A percentile compares a stretch with the other conserved stretches of the same genome.
These are phyloP conservation scores for Solanum hybrid DNA, from an alignment of 305 asterid genomes.

Conservation along the genomic window DNA sequence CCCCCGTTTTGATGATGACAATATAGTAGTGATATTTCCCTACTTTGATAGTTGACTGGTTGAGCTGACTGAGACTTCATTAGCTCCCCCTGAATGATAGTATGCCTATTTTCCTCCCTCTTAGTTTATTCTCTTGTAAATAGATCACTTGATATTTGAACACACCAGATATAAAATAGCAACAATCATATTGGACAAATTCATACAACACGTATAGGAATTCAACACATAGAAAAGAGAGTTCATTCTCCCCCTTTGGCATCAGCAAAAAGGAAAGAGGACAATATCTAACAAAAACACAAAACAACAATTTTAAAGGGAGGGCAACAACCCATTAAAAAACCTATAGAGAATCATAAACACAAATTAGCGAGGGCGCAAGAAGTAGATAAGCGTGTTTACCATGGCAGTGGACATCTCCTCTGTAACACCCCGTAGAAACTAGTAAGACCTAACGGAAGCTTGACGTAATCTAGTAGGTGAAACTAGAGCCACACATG, in stretches of 20 bases:
- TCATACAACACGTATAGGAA: background rate
- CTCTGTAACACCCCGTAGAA: no score
- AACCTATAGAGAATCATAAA: background rate
- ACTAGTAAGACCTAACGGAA: no score
- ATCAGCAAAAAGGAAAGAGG: background rate
- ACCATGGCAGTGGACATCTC: background rate
- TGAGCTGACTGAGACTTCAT: background rate
- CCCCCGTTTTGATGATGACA: background rate
- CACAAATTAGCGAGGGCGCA: background rate
- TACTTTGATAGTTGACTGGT: background rate
- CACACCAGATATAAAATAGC: background rate
- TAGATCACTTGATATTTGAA: background rate
- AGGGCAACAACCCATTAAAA: background rate
- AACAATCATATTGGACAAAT: background rate
- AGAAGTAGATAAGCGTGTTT: background rate
- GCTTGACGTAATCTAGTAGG: no score
- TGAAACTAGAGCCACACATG: no score
- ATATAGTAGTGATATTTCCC: background rate
- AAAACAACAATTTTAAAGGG: background rate
- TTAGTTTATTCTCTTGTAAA: background rate
- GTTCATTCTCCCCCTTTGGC: background rate
- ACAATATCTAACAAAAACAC: background rate
- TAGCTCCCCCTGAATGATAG: background rate
- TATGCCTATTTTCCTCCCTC: background rate
- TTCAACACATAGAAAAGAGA: background rate